Base-by-base conservation (phyloP, 176 grass and related monocot genomes). In the Areca catechu region DNA sequence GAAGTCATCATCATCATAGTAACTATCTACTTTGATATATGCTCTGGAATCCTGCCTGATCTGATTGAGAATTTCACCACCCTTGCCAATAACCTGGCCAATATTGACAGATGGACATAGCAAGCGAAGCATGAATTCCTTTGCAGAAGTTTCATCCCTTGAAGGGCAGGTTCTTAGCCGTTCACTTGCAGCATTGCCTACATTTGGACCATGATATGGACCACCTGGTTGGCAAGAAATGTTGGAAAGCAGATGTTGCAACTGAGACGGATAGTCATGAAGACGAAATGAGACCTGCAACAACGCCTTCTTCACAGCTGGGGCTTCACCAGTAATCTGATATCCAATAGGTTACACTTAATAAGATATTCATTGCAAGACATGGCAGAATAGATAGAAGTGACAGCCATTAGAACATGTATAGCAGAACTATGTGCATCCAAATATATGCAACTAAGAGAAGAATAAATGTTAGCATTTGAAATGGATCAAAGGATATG, bases 21-120 rank as follows among this genome's bases (percentile, higher is more conserved):
- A 79, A 70, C 83, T 98, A 77, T 88, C 88, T 7, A 92, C 93
- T 72, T 92, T 92, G 58, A 98, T 82, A 75, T 56, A 80, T 64
- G 93, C 93, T 66, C 93, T 83, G 66, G 93, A 92, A 49, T 98
- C 93, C 69, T 98, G 93, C 68, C 93, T 85, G 56, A 98, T 85
- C 47, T 98, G 88, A 74, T 85, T 98, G 71, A 98, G 92, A 52
- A 98, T 82, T 55, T 75, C 81, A 79, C 93, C 93, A 66, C 72
- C 76, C 70, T 98, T 98, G 20, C 93, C 93, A 67, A 98, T 98
- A 60, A 98, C 93, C 65, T 83, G 76, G 67, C 93, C 93, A n/a
- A 98, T 76, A 67, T 80, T 84, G 0, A 62, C 76, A 25, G 84
- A 78, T 53, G 76, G 57, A 73, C 93, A 98, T 60, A 98, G 76